Evolutionary conservation across 371 early-diverging fungal genomes (phyloP).

Genomic region (Rhizomucor pusillus): DNA sequence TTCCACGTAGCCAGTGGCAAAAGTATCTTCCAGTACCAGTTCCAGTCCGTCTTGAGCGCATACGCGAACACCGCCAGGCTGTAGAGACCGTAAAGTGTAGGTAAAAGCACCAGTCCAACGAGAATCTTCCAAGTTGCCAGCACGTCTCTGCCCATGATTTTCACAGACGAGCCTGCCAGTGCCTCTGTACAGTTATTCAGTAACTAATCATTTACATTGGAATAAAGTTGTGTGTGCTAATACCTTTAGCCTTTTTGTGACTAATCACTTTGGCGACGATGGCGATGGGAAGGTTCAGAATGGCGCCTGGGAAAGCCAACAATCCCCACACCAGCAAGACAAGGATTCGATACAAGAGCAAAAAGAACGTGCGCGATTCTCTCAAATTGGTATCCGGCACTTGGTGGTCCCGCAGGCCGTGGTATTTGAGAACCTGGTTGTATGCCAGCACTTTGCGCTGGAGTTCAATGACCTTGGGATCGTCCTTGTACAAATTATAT

Average conservation of each 20-base stretch:
- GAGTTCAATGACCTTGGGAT: constrained; percentile 76
- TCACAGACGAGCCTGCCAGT: constrained; percentile 84
- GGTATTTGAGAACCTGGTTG: constrained; percentile 83
- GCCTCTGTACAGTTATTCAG: constrained; percentile 71
- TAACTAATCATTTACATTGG: no score
- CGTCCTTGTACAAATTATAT: constrained; percentile 74
- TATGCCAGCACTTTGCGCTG: constrained; percentile 79
- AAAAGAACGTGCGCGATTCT: constrained; percentile 65
- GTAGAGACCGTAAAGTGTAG: constrained; percentile 75
- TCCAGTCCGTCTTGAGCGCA: constrained; percentile 35
- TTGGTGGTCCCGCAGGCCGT: constrained; percentile 95
- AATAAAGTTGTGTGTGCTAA: no score
- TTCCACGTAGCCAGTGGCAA: constrained; percentile 58
- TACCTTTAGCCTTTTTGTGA: constrained; percentile 75
- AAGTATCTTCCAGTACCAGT: constrained; percentile 26
- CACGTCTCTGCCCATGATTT: constrained; percentile 92
- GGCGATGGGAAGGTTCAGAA: constrained; percentile 80
- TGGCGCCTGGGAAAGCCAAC: constrained; percentile 81
- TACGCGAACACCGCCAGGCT: constrained; percentile 52
- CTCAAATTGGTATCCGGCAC: constrained; percentile 80
- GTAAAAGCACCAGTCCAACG: constrained; percentile 78
- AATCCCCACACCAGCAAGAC: constrained; percentile 69
- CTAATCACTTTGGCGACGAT: constrained; percentile 72
- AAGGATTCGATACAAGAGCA: constrained; percentile 65
- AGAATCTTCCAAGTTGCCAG: constrained; percentile 96